Base-by-base conservation (phyloP, 805 yeast genomes). In the Zygosaccharomyces gambellarensis region DNA sequence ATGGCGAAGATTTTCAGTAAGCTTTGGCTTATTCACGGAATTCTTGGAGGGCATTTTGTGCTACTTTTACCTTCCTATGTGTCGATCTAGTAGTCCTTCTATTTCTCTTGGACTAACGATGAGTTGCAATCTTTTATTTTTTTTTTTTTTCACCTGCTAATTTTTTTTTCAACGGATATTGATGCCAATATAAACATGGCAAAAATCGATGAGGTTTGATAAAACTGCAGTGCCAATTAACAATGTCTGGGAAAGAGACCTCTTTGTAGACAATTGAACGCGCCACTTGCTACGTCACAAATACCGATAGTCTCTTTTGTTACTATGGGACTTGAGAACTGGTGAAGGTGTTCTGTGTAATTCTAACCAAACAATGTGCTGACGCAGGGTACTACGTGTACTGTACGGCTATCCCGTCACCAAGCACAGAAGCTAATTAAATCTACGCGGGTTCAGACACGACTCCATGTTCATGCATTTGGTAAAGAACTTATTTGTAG, bases 11-110 rank as follows among this genome's bases (percentile, higher is more conserved):
- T 69, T 71, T 34, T 80, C 68, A 53, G 78, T 76, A 57, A 77
- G 79, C 65, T 83, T 84, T 43, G 94, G 95, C 68, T 83, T 87
- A 69, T 89, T 90, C 56, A 88, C 75, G 39, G 89, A 80, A 74
- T 87, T 88, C 70, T 78, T 85, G 14, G 90, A 83, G 30, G 95
- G 94, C 95, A 87, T 87, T 19, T 39, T 55, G 6, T 27, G 22
- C 21, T 36, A 21, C 32, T 40, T 22, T 30, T 21, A 30, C n/a
- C 25, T 17, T 12, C 29, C 14, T 28, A 17, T 10, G 28, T 14
- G 4, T 30, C 21, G 9, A 25, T 25, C 28, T 25, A 25, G 28
- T 8, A 2, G 28, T 25, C 28, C 9, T 25, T 8, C 9, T 25
- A 2, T 25, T 25, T 10, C 10, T 10, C 3, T 17, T 14, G 22